Evolutionary conservation across 1,139 yeast genomes (phyloP).

Genomic region (Arxiozyma telluris): DNA sequence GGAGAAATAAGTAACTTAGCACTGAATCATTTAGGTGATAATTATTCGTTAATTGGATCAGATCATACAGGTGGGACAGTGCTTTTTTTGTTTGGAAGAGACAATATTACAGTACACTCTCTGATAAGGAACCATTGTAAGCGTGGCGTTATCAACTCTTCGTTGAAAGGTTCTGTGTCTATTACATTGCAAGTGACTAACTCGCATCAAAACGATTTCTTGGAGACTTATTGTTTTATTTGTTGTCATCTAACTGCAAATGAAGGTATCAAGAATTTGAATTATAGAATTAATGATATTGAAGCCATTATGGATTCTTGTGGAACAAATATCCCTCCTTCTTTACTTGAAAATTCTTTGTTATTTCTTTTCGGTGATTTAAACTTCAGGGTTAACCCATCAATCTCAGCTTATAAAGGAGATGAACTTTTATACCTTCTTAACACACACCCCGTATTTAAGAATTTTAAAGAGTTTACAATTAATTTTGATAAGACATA

Average conservation of each 20-base stretch:
- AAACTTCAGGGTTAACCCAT: constrained; percentile 50
- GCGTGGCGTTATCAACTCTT: constrained; percentile 53
- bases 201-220: constrained; percentile 5
- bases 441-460: background rate
- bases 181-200: constrained; percentile 37
- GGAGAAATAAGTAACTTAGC: constrained; percentile 31
- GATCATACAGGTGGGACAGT: constrained; percentile 61
- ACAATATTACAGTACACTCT: constrained; percentile 30
- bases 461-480: constrained; percentile 54
- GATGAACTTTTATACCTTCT: constrained; percentile 1
- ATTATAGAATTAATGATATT: constrained; percentile 46
- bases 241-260: constrained; percentile 67
- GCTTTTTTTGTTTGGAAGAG: constrained; percentile 45
- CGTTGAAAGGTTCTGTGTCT: constrained; percentile 70
- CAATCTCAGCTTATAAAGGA: background rate
- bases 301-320: constrained; percentile 33
- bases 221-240: constrained; percentile 48
- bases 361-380: constrained; percentile 73
- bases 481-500: constrained; percentile 68
- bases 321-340: background rate
- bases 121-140: constrained; percentile 33
- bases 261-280: constrained; percentile 49
- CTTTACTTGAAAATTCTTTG: background rate
- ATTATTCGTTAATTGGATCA: constrained; percentile 35
- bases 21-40: background rate